Percentiles rank a stretch among this genome's conserved stretches.
phyloP scores from a whole-genome alignment of 768 basidiomycete species.

The Pleurotus giganteus region DNA sequence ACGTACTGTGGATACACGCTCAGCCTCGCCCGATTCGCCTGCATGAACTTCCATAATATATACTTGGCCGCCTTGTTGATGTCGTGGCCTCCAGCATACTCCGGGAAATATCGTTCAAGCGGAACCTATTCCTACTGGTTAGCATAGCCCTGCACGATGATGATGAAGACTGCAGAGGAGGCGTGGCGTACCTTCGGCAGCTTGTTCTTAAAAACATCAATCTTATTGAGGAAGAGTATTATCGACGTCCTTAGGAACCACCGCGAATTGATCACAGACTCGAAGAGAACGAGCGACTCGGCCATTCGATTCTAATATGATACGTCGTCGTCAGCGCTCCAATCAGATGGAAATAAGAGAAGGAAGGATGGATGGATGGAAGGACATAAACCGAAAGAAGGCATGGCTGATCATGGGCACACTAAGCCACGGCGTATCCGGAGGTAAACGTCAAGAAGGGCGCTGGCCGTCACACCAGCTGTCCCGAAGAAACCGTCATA shows the following conservation, averaged over 20 bases:
- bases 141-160: no score
- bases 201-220: conserved; percentile 90
- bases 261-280: conserved; percentile 89
- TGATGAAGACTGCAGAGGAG: no score
- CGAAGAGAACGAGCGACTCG: conserved; percentile 87
- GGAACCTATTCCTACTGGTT: conserved; percentile 54
- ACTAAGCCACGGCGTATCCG: no score
- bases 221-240: conserved; percentile 92
- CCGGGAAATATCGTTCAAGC: conserved; percentile 78
- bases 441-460: no score
- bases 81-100: conserved; percentile 85
- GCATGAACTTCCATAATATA: conserved; percentile 93
- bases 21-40: conserved; percentile 79
- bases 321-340: not conserved
- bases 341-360: not conserved
- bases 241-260: conserved; percentile 93
- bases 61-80: conserved; percentile 95
- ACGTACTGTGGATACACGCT: conserved; percentile 91
- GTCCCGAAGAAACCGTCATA: no score
- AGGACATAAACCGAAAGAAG: no score
- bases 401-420: no score
- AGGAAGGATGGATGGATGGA: no score
- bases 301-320: conserved; percentile 80
- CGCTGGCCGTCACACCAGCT: no score
- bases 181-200: conserved; percentile 48